Base-by-base conservation (phyloP, 495 filamentous ascomycete species). In the Penicillium malachiteum region DNA sequence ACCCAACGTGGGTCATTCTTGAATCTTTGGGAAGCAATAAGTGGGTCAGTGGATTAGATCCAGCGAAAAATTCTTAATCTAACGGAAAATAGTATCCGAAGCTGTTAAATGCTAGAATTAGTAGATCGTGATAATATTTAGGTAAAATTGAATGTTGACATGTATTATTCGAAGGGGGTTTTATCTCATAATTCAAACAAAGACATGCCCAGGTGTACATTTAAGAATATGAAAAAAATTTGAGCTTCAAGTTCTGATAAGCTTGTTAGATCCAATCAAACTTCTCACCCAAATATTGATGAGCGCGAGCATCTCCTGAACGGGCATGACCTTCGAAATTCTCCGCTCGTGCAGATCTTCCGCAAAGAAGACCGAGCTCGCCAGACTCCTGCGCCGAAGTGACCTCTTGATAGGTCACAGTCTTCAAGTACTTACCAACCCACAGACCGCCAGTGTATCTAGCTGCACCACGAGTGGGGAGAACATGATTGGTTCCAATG, bases 401-500 rank as follows among this genome's bases (percentile, higher is more conserved):
- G 0, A 83, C 77, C 48, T 83, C 80, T 57, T 83, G 80, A 47
- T 81, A 83, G 3, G 78, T 81, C 17, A 77, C 71, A 0, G 78
- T 83, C 45, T 70, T 67, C 13, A 81, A 60, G 56, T 69, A 83
- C 52, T 81, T 83, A 12, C 80, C 78, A 8, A 80, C 76, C 78
- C 79, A 81, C 13, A 81, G 63, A 1, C 78, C 78, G 5, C 78
- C 77, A 0, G 78, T 81, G 54, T 77, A 81, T 8, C 70, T 58
- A 0, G 77, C 75, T 3, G 77, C 77, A 35, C 73, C 75, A 6
- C 70, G 65, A 1, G 79, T 82, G 0, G 79, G 78, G 3, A 82
- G 67, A 7, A 82, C 78, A 56, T 81, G 79, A 57, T 82, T 81
- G 2, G 79, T 82, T 5, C 78, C 79, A 50, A 82, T 82, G 40